A percentile compares a stretch with the other conserved stretches of the same genome.
Evolutionary conservation across 495 filamentous ascomycete species (phyloP).

Genomic region (Aspergillus leporis): DNA sequence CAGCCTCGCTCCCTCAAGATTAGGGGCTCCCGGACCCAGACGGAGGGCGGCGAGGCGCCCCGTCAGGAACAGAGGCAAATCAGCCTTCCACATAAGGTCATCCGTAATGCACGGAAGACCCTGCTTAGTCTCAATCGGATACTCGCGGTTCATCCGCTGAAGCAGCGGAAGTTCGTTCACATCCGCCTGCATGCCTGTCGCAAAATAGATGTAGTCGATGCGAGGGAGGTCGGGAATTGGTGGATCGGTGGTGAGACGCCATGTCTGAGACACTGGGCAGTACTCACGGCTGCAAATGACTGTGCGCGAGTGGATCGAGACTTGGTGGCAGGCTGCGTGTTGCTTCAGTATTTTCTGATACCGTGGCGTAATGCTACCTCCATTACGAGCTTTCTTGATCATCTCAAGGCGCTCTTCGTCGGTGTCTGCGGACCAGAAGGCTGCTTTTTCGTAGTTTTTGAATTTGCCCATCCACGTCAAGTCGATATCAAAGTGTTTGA

Average conservation of each 20-base stretch:
- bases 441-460: constrained; percentile 61
- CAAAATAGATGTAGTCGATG: constrained; percentile 66
- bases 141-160: constrained; percentile 47
- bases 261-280: constrained; percentile 39
- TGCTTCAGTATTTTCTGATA: constrained; percentile 56
- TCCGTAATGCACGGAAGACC: constrained; percentile 63
- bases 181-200: constrained; percentile 57
- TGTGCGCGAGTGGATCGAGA: constrained; percentile 52
- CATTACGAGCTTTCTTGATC: constrained; percentile 57
- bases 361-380: constrained; percentile 61
- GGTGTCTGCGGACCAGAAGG: constrained; percentile 61
- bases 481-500: constrained; percentile 65
- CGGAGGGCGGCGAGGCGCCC: constrained; percentile 58
- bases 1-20: constrained; percentile 62
- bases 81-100: constrained; percentile 61
- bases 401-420: constrained; percentile 60
- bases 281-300: constrained; percentile 41
- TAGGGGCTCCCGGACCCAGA: constrained; percentile 60
- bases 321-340: constrained; percentile 41
- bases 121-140: constrained; percentile 52
- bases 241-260: constrained; percentile 51
- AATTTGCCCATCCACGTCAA: constrained; percentile 68
- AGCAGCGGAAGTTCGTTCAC: constrained; percentile 52
- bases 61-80: constrained; percentile 61
- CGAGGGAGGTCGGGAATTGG: constrained; percentile 48